Evolutionary conservation across 768 basidiomycete genomes (phyloP).

Genomic region (Lentinus brumalis): DNA sequence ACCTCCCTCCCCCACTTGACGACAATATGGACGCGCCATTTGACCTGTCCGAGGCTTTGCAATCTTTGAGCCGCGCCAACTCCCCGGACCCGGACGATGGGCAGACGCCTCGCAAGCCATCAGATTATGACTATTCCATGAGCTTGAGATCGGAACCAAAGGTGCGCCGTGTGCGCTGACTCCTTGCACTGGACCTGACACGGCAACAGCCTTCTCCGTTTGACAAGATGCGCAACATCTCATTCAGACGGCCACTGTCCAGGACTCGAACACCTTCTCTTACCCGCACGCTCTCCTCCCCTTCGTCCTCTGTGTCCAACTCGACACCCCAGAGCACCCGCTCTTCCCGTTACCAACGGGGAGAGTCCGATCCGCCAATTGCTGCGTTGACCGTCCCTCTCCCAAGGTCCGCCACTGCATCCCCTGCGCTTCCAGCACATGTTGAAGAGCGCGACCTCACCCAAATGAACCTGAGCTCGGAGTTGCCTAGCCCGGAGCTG

Average conservation of each 20-base stretch:
- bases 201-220: slow-evolving; percentile 28
- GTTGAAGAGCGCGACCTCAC: slow-evolving; percentile 15
- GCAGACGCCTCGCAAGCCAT: slow-evolving; percentile 27
- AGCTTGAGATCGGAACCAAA: slow-evolving; percentile 35
- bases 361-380: slow-evolving; percentile 45
- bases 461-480: slow-evolving; percentile 13
- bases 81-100: slow-evolving; percentile 20
- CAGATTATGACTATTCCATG: slow-evolving; percentile 35
- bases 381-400: slow-evolving; percentile 51
- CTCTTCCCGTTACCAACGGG: slow-evolving; percentile 42
- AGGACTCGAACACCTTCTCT: slow-evolving; percentile 39
- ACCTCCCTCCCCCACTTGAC: slow-evolving; percentile 21
- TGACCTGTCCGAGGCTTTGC: slow-evolving; percentile 32
- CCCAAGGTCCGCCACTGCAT: slow-evolving; percentile 30
- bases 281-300: slow-evolving; percentile 33
- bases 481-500: neutral
- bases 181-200: neutral
- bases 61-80: slow-evolving; percentile 29
- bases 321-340: slow-evolving; percentile 47
- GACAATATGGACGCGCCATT: slow-evolving; percentile 22
- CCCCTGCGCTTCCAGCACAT: slow-evolving; percentile 18
- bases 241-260: slow-evolving; percentile 31
- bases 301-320: slow-evolving; percentile 30
- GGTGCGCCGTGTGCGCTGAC: slow-evolving; percentile 21
- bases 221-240: slow-evolving; percentile 31